Base-by-base conservation (phyloP, 139 green algal genomes). In the Tetraselmis chui region DNA sequence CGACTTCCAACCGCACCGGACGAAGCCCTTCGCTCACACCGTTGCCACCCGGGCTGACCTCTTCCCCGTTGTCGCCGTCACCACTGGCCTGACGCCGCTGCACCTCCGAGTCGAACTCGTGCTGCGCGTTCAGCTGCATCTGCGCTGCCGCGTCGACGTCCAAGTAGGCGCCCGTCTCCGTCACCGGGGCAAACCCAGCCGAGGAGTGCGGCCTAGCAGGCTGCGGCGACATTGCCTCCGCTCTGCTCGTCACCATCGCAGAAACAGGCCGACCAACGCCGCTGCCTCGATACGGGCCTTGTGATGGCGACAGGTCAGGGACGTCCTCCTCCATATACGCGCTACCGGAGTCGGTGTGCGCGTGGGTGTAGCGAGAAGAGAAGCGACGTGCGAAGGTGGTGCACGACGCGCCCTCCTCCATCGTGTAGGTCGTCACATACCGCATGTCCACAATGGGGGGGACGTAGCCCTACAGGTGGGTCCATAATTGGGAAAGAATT, bases 351-450 rank as follows among this genome's bases (percentile, higher is more conserved):
- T 86, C 83, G 32, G 82, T 79, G 29, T 80, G 29, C 0, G 79
- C 79, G 67, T 87, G 81, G 11, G 84, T 87, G 84, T 87, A 87
- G 5, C 84, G 84, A 11, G 84, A 30, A 28, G 29, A 81, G 83
- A 78, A 76, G 59, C 30, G 81, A 25, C 82, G 79, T 0, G 78
- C 29, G 59, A 79, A 79, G 25, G 81, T 80, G 28, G 85, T 85
- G 81, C 81, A 85, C 11, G 77, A 31, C 24, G 76, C 59, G 30
- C 81, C 81, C 28, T 87, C 84, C 25, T 79, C 26, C 2, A 82
- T 31, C 24, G 78, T 76, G 79, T 84, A 88, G 5, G 81, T 79
- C 0, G 79, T 32, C 28, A 88, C 82, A 79, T 86, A 88, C 26
- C 85, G 85, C 79, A 83, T 30, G 80, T 88, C 82, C 23, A 45